Evolutionary conservation across 805 yeast genomes (phyloP).

Genomic region (Henningerozyma blattae): DNA sequence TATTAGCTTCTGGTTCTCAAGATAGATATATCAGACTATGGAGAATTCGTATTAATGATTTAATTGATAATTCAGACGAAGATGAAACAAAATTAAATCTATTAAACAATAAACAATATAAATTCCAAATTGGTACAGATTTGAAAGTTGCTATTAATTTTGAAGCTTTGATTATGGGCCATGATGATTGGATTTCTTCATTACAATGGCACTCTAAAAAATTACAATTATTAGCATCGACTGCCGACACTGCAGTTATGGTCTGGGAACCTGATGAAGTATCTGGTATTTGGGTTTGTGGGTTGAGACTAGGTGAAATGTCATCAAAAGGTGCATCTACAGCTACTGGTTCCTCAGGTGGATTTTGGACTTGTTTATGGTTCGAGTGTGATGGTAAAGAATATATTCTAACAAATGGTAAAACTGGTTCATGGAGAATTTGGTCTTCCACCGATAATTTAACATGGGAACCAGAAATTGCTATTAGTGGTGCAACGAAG

Average conservation of each 20-base stretch:
- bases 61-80: slow-evolving; percentile 46
- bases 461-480: slow-evolving; percentile 36
- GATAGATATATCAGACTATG: slow-evolving; percentile 87
- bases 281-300: slow-evolving; percentile 86
- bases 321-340: slow-evolving; percentile 95
- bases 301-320: slow-evolving; percentile 75
- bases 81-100: slow-evolving; percentile 34
- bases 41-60: slow-evolving; percentile 52
- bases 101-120: slow-evolving; percentile 62
- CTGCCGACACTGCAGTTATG: slow-evolving; percentile 90
- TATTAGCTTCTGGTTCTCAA: slow-evolving; percentile 84
- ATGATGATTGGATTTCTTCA: slow-evolving; percentile 93
- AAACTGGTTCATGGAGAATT: slow-evolving; percentile 83
- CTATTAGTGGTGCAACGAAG: slow-evolving; percentile 65
- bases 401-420: slow-evolving; percentile 69
- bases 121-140: slow-evolving; percentile 30
- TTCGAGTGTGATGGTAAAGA: slow-evolving; percentile 30
- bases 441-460: slow-evolving; percentile 38
- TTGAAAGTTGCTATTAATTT: slow-evolving; percentile 50
- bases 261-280: slow-evolving; percentile 81
- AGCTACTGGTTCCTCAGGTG: slow-evolving; percentile 89
- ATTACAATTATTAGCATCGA: slow-evolving; percentile 60
- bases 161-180: slow-evolving; percentile 94
- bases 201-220: slow-evolving; percentile 61
- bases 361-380: slow-evolving; percentile 67